phyloP scores from a whole-genome alignment of 352 stramenopile species.

The Phytophthora pisi region DNA sequence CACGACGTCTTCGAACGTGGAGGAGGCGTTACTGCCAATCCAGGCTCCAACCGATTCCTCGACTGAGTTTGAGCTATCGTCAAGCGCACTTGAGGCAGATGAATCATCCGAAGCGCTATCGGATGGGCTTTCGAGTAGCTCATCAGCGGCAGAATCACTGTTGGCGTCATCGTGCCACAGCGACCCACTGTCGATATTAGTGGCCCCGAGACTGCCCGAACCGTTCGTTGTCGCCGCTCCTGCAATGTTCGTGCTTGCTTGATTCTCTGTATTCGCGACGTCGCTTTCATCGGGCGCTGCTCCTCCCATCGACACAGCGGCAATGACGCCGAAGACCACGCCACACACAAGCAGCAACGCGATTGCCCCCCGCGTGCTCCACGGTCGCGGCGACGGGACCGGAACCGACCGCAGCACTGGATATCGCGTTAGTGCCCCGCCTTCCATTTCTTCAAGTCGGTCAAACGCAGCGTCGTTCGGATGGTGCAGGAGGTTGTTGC shows the following conservation, averaged over 20 bases:
- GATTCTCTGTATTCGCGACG: conserved; percentile 6
- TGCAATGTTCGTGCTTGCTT: conserved; percentile 6
- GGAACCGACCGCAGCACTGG: conserved; percentile 31
- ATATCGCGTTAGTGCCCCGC: conserved; percentile 14
- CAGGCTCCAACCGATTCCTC: neutral
- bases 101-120: neutral
- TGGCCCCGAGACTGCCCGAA: conserved; percentile 17
- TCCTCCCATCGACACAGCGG: conserved; percentile 11
- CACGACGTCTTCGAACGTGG: conserved; percentile 5
- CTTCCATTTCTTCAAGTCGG: conserved; percentile 35
- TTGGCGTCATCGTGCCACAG: neutral
- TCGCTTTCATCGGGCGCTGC: conserved; percentile 4
- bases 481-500: conserved; percentile 36
- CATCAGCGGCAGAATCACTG: neutral
- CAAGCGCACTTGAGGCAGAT: neutral
- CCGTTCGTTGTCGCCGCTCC: conserved; percentile 9
- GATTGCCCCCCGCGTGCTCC: conserved; percentile 30
- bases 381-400: conserved; percentile 23
- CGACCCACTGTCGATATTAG: conserved; percentile 9
- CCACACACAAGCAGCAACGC: conserved; percentile 30
- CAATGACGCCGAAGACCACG: conserved; percentile 35
- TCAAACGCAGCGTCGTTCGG: conserved; percentile 25
- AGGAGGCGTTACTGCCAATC: conserved; percentile 3
- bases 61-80: neutral
- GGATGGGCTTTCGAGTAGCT: neutral